Base-by-base conservation (phyloP, 2,329 filamentous ascomycete genomes). In the Sporothrix variecibatus region DNA sequence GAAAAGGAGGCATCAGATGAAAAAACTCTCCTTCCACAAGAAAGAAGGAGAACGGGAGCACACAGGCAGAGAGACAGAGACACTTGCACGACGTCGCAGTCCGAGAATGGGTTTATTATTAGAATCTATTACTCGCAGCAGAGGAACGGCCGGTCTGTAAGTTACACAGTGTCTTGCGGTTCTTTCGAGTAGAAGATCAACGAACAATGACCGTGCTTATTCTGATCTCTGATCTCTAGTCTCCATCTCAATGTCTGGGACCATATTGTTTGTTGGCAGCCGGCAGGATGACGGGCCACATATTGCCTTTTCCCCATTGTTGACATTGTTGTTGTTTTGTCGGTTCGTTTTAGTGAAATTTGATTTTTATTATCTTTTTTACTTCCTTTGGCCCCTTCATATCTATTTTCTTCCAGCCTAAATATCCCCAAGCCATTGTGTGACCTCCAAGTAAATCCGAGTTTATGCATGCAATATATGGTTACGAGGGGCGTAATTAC, bases 51-150 rank as follows among this genome's bases (percentile, higher is more conserved):
- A 23, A 34, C 40, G 28, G 40, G 12, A 43, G 12, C 8, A 23
- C 62, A 65, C 40, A 46, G 62, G 20, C 38, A 65, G 38, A 65
- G 38, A 49, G 43, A 49, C 43, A 56, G 51, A 51, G 43, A 68
- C 65, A 68, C 43, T 20, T 51, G 65, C 40, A 68, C 65, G 17
- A 68, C 43, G 43, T 51, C 9, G 65, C 65, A 26, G 65, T 49
- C 65, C 65, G 65, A 51, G 26, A 51, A 51, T n/a, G 7, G 43
- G 65, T 51, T 51, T 68, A 68, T 68, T 68, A 51, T 34, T 68
- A 68, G 65, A 68, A 49, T 49, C 6, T 34, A 34, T 34, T 34
- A 4, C 34, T 34, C 2, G 8, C 34, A 34, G 34, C 34, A 34
- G 34, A 49, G 43, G 49, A 51, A 31, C 40, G 65, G 40, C 65